Percentiles rank a stretch among this genome's conserved stretches.
Conservation (phyloP, 495 filamentous ascomycete genomes). For the Neurospora sp. region DNA sequence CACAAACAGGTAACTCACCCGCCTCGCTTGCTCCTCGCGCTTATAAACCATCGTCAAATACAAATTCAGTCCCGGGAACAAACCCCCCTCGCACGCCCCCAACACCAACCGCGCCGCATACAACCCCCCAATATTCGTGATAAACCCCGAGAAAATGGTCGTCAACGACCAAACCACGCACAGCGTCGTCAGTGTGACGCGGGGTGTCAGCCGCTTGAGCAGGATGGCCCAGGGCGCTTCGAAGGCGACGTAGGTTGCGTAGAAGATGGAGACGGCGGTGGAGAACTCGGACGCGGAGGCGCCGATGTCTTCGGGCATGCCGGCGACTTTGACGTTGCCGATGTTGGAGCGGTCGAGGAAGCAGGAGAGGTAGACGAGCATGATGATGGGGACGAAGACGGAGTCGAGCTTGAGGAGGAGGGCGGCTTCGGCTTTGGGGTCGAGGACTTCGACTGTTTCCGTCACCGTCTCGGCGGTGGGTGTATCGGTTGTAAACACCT, state of each 20-base stretch:
- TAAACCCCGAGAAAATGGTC: slow-evolving; percentile 44
- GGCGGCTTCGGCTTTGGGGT: slow-evolving; percentile 41
- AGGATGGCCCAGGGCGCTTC: slow-evolving; percentile 72
- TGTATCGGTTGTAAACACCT: neutral
- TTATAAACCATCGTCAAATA: slow-evolving; percentile 77
- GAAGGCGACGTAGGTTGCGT: slow-evolving; percentile 69
- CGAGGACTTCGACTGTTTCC: slow-evolving; percentile 20
- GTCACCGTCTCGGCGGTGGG: neutral
- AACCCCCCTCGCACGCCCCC: slow-evolving; percentile 48
- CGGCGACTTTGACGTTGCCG: slow-evolving; percentile 37
- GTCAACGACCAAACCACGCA: slow-evolving; percentile 48
- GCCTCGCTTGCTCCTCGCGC: slow-evolving; percentile 33
- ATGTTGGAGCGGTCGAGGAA: slow-evolving; percentile 49
- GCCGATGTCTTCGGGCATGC: slow-evolving; percentile 32
- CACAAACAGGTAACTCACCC: slow-evolving; percentile 70
- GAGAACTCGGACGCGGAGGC: slow-evolving; percentile 53
- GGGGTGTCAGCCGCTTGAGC: slow-evolving; percentile 54
- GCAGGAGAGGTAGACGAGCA: slow-evolving; percentile 46
- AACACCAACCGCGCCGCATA: slow-evolving; percentile 45
- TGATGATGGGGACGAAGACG: slow-evolving; percentile 40
- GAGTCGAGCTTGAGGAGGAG: slow-evolving; percentile 42
- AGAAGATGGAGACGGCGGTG: slow-evolving; percentile 63
- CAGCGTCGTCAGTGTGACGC: slow-evolving; percentile 48
- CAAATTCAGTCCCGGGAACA: slow-evolving; percentile 72
- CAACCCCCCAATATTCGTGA: slow-evolving; percentile 36